Conservation (phyloP, 208 protist species). For the Trypanosoma platydactyli region DNA sequence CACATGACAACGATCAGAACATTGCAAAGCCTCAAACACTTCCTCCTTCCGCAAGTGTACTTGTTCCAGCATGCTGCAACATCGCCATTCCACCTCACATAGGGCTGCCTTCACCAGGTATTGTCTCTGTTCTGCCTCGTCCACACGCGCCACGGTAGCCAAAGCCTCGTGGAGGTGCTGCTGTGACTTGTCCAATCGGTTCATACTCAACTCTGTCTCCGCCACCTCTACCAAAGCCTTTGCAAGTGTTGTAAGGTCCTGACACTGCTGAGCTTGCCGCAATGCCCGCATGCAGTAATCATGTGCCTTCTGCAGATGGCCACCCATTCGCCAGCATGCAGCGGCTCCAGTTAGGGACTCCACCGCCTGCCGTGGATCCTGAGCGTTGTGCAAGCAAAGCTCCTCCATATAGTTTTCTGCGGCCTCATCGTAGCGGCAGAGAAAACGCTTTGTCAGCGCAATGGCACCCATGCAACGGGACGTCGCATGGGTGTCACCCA, state of each 20-base stretch:
- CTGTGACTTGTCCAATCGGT: constrained; percentile 24
- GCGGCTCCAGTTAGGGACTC: constrained; percentile 50
- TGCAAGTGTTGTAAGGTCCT: constrained; percentile 37
- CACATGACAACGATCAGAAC: constrained; percentile 42
- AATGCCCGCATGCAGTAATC: constrained; percentile 26
- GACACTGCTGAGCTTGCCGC: constrained; percentile 27
- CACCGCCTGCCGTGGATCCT: constrained; percentile 49
- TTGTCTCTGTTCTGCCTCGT: constrained; percentile 43
- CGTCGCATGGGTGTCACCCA: constrained; percentile 32
- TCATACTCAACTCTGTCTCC: constrained; percentile 37
- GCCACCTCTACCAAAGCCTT: constrained; percentile 53
- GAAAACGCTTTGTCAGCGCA: constrained; percentile 41
- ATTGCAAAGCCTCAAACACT: constrained; percentile 36
- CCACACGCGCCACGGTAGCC: constrained; percentile 35
- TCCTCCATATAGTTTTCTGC: constrained; percentile 47
- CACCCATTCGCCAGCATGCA: constrained; percentile 32
- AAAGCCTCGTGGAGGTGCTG: constrained; percentile 39
- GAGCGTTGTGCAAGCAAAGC: constrained; percentile 28
- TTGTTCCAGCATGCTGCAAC: constrained; percentile 42
- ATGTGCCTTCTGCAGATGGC: constrained; percentile 37
- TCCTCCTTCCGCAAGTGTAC: constrained; percentile 29
- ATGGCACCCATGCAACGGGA: constrained; percentile 49
- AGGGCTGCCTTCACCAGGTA: constrained; percentile 58
- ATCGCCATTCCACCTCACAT: constrained; percentile 64
- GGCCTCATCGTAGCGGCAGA: constrained; percentile 39